phyloP scores from a whole-genome alignment of 2,329 filamentous ascomycete species.

The Cladophialophora carrionii region DNA sequence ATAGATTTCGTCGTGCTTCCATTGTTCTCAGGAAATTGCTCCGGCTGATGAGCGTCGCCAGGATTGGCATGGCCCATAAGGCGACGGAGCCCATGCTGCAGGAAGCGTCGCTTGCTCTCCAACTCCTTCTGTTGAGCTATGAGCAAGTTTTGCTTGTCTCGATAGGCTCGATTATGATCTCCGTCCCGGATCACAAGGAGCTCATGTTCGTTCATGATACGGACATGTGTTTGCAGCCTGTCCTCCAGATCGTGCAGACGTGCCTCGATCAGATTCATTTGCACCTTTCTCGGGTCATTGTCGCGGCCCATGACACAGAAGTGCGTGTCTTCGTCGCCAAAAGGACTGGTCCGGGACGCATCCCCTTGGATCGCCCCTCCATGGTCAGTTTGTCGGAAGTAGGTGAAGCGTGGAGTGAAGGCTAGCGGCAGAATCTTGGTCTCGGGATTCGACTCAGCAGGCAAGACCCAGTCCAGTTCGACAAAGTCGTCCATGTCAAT shows the following conservation, averaged over 20 bases:
- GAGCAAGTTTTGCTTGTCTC: slow-evolving; percentile 55
- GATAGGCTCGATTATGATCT: slow-evolving; percentile 52
- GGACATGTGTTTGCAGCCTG: slow-evolving; percentile 75
- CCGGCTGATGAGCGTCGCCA: slow-evolving; percentile 50
- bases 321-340: slow-evolving; percentile 91
- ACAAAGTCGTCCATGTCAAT: slow-evolving; percentile 99
- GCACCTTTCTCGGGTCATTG: slow-evolving; percentile 85
- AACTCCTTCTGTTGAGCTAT: slow-evolving; percentile 61
- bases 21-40: slow-evolving; percentile 29
- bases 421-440: slow-evolving; percentile 93
- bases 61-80: slow-evolving; percentile 54
- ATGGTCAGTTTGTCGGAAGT: slow-evolving; percentile 96
- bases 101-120: slow-evolving; percentile 61
- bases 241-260: slow-evolving; percentile 76
- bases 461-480: slow-evolving; percentile 93
- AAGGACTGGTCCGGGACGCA: slow-evolving; percentile 79
- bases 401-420: slow-evolving; percentile 92
- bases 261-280: slow-evolving; percentile 79
- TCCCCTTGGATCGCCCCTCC: slow-evolving; percentile 78
- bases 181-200: slow-evolving; percentile 61
- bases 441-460: slow-evolving; percentile 84
- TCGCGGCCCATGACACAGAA: slow-evolving; percentile 92
- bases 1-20: slow-evolving; percentile 38
- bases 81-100: slow-evolving; percentile 61
- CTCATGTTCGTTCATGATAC: slow-evolving; percentile 74